Base-by-base conservation (phyloP, 805 yeast genomes). In the Nakazawaea wickerhamii region DNA sequence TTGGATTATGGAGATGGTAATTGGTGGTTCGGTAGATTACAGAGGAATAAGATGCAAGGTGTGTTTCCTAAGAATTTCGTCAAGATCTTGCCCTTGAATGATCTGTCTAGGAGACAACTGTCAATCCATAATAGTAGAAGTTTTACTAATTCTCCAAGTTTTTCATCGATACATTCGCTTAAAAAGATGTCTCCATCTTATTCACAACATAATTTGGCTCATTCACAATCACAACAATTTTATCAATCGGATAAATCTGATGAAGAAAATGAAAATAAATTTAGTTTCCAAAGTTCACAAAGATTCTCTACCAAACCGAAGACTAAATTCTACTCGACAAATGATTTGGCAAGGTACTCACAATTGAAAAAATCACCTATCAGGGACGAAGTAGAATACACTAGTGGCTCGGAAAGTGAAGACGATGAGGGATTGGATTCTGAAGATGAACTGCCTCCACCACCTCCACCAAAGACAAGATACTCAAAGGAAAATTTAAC, bases 51-150 rank as follows among this genome's bases (percentile, higher is more conserved):
- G 48, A 77, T 86, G 51, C 77, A 79, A 30, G 99, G 99, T 0
- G 70, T 78, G 36, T 93, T 93, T 55, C 98, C 99, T 1, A 73
- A 82, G 30, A 91, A 90, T 54, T 90, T 82, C 57, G 97, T 89
- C 5, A 79, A 77, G 45, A 55, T 79, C 15, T 52, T 81, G 38
- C 73, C 71, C 51, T 32, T 53, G 5, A 48, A 46, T 11, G 47
- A 52, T 5, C 40, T 46, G 1, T 55, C 60, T 4, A 48, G 53
- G 25, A 55, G 55, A 43, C 36, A 50, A 19, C 32, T 42, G 28
- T 43, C 43, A 20, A 38, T 44, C 17, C 45, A 52, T 7, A 23
- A 36, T n/a, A 35, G 48, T 10, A 28, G 48, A 1, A 44, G 15
- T 6, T 8, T 49, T 18, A 17, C 41, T 13, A 36, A 38, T 26